Conservation (phyloP, 2,329 filamentous ascomycete species). For the Pyrenochaeta sp. region DNA sequence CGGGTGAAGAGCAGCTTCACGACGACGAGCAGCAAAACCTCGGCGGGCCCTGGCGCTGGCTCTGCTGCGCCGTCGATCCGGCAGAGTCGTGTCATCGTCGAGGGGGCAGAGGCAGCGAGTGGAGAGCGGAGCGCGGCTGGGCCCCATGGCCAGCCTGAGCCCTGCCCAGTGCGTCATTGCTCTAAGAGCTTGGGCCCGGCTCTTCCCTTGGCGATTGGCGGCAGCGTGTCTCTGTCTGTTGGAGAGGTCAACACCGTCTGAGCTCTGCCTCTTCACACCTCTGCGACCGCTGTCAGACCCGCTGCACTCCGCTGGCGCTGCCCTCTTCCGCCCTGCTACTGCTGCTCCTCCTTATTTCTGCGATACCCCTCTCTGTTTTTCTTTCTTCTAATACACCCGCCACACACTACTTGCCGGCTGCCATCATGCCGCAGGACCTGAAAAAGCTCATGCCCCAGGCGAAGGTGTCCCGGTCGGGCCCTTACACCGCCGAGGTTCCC, state of each 20-base stretch:
- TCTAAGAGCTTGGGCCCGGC: constrained; percentile 17
- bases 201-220: constrained; percentile 18
- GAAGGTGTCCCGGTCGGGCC: constrained; percentile 66
- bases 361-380: constrained; percentile 28
- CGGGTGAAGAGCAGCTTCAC: too few relatives aligned
- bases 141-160: constrained; percentile 3
- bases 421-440: constrained; percentile 51
- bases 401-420: constrained; percentile 14
- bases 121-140: neutral
- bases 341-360: constrained; percentile 20
- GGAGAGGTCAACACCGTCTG: constrained; percentile 14
- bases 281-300: constrained; percentile 13
- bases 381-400: constrained; percentile 11
- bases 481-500: constrained; percentile 76
- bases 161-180: constrained; percentile 29
- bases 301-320: constrained; percentile 34
- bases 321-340: constrained; percentile 12
- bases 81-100: neutral
- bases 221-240: constrained; percentile 1
- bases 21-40: too few relatives aligned
- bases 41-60: neutral
- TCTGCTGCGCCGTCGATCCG: constrained; percentile 2
- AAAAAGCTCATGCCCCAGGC: constrained; percentile 59
- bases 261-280: constrained; percentile 14
- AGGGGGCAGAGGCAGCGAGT: neutral